Evolutionary conservation across 306 rosid species (phyloP).

Genomic region (Cucurbita moschata): DNA sequence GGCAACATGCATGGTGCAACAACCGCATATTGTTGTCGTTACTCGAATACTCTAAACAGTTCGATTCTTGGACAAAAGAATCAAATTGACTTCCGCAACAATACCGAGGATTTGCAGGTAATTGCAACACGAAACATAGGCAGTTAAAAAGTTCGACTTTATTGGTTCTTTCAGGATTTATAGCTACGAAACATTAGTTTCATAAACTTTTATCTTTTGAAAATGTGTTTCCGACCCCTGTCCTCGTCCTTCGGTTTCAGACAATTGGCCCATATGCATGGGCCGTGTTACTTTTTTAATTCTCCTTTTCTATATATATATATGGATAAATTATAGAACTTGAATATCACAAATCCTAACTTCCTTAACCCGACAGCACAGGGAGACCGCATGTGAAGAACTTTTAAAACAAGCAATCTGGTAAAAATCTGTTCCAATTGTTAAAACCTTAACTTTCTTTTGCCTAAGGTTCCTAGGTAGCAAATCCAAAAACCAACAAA

Average conservation of each 20-base stretch:
- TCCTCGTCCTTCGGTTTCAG: background rate
- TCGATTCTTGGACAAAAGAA: background rate
- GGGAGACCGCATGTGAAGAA: background rate
- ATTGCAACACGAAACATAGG: background rate
- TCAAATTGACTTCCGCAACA: background rate
- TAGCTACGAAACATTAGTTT: background rate
- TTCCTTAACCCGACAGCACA: background rate
- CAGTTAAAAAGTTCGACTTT: background rate
- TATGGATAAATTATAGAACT: background rate
- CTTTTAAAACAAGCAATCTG: background rate
- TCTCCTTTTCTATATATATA: background rate
- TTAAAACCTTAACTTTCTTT: background rate
- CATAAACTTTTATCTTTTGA: background rate
- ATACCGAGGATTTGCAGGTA: background rate
- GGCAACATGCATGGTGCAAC: conserved; percentile 3
- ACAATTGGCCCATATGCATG: background rate
- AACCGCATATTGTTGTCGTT: background rate
- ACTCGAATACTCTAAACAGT: background rate
- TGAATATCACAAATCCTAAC: background rate
- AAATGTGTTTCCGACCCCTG: background rate
- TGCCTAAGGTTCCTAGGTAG: background rate
- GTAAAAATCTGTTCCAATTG: background rate
- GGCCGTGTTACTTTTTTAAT: background rate
- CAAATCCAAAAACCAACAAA: background rate
- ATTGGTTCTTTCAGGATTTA: background rate